Conservation (phyloP, 306 rosid genomes). For the Cyclanthera cordifolia region DNA sequence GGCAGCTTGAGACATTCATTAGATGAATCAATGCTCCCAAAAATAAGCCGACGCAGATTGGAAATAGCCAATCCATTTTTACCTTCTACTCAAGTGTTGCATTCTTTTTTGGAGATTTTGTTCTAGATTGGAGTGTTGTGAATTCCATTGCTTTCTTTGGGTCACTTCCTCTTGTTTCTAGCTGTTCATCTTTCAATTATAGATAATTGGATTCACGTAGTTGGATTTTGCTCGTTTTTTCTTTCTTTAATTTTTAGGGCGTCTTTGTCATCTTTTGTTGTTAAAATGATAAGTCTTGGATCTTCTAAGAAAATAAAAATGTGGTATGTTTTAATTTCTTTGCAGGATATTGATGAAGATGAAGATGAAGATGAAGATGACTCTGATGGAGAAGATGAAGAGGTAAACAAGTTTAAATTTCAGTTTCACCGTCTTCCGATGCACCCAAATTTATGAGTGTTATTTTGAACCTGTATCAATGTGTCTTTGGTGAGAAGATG, state of each 20-base stretch:
- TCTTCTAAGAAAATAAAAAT: neutral
- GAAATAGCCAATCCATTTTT: no score
- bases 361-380: constrained; percentile 64
- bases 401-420: constrained; percentile 19
- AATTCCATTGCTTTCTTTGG: neutral
- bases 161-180: neutral
- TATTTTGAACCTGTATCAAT: neutral
- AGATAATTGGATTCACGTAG: neutral
- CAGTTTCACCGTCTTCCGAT: neutral
- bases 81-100: no score
- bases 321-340: neutral
- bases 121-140: neutral
- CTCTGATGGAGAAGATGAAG: neutral
- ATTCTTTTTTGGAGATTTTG: neutral
- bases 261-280: neutral
- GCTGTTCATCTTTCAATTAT: neutral
- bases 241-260: neutral
- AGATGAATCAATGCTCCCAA: neutral
- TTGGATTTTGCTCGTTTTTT: neutral
- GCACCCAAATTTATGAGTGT: neutral
- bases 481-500: neutral
- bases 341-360: constrained; percentile 55
- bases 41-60: neutral
- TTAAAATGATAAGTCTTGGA: neutral
- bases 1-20: neutral